These are phyloP conservation scores for Macrotyloma uniflorum DNA, from an alignment of 306 rosid genomes.

Conservation along the genomic window DNA sequence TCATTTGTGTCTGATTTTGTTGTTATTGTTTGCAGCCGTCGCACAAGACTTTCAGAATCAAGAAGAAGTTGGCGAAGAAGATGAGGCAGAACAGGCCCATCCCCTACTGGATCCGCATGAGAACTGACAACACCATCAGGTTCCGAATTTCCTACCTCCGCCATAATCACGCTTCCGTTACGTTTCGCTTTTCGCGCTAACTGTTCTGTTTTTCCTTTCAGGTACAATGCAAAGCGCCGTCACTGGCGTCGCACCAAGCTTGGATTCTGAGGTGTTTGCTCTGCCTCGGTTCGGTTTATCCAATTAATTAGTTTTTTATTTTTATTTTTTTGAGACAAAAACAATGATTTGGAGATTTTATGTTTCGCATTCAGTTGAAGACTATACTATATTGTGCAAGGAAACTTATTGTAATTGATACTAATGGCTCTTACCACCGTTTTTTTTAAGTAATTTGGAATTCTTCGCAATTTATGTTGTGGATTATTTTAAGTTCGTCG, in stretches of 20 bases:
- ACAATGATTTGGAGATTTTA: not conserved
- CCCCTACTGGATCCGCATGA: conserved; percentile 89
- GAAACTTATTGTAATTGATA: not conserved
- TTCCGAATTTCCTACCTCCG: not conserved
- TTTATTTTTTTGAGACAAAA: not conserved
- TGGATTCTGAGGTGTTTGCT: conserved; percentile 49
- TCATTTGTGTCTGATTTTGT: not conserved
- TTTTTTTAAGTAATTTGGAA: not conserved
- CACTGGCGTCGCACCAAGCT: conserved; percentile 67
- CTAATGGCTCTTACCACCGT: not conserved
- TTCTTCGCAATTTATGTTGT: not conserved
- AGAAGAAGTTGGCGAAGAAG: conserved; percentile 95
- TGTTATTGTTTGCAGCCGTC: conserved; percentile 61
- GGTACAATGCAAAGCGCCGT: conserved; percentile 61
- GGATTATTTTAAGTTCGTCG: not conserved
- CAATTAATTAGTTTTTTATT: not conserved
- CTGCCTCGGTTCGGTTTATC: not conserved
- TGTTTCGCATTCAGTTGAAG: not conserved
- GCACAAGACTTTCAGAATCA: conserved; percentile 83
- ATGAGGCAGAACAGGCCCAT: conserved; percentile 96
- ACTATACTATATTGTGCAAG: not conserved
- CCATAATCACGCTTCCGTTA: not conserved
- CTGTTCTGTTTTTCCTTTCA: not conserved
- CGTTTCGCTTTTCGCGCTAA: not conserved
- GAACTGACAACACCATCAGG: conserved; percentile 93